A percentile compares a stretch with the other conserved stretches of the same genome.
Evolutionary conservation across 495 filamentous ascomycete genomes (phyloP).

Genomic region (Astrocystis sublimbata): DNA sequence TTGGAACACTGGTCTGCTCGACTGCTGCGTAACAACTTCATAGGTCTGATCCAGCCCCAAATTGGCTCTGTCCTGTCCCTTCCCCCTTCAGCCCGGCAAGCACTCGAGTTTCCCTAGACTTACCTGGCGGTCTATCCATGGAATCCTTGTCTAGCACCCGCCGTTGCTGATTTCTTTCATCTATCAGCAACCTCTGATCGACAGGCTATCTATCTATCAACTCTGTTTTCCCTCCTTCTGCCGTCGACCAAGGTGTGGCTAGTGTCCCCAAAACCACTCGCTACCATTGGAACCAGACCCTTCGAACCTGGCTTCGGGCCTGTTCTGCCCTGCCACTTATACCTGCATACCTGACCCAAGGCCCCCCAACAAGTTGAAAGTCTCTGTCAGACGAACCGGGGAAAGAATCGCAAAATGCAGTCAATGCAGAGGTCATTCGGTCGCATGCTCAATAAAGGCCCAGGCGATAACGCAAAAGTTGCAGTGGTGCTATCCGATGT

Average conservation of each 20-base stretch:
- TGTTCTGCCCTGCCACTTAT: background rate
- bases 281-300: background rate
- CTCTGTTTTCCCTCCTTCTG: background rate
- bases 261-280: background rate
- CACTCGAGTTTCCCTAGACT: background rate
- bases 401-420: conserved; percentile 63
- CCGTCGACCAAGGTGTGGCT: background rate
- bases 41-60: conserved; percentile 3
- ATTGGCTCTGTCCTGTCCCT: background rate
- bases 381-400: background rate
- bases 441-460: conserved; percentile 64
- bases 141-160: background rate
- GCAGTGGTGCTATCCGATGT: conserved; percentile 70
- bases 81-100: background rate
- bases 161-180: background rate
- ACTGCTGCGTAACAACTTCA: background rate
- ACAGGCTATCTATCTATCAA: background rate
- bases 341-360: background rate
- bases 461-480: conserved; percentile 77
- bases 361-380: background rate
- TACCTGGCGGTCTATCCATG: background rate
- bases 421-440: conserved; percentile 76
- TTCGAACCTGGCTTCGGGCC: background rate
- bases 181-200: background rate
- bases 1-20: background rate